Evolutionary conservation across 2,329 filamentous ascomycete genomes (phyloP).

Genomic region (Sporothrix variecibatus): DNA sequence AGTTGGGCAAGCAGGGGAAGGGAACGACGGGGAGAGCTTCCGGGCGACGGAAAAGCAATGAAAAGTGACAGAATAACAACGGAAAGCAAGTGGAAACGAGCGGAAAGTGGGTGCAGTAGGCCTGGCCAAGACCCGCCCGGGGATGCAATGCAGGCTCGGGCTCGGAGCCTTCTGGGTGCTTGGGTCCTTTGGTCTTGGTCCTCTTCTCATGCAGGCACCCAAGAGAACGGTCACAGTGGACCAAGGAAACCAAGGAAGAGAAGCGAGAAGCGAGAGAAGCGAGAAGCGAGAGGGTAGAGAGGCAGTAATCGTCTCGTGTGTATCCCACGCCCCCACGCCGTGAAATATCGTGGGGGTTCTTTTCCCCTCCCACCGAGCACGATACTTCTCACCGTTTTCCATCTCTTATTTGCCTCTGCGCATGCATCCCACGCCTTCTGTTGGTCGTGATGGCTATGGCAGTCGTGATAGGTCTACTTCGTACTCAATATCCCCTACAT

Average conservation of each 20-base stretch:
- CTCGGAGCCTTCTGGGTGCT: not conserved
- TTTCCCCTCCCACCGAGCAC: not conserved
- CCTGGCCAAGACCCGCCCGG: not conserved
- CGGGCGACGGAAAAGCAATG: not conserved
- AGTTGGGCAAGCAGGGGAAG: not conserved
- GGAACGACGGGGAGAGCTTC: not conserved
- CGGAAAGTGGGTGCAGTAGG: not conserved
- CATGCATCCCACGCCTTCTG: not conserved
- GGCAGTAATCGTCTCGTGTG: too few relatives aligned
- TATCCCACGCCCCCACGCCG: not conserved
- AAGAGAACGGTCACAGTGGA: slow-evolving; percentile 14
- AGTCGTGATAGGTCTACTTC: too few relatives aligned
- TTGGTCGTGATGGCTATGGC: not conserved
- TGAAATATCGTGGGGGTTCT: not conserved
- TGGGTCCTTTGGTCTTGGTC: not conserved
- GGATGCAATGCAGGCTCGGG: not conserved
- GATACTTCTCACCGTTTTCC: not conserved
- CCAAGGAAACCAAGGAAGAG: not conserved
- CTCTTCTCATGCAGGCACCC: not conserved
- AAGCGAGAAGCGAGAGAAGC: not conserved
- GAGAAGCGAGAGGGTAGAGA: not conserved
- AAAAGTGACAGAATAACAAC: not conserved
- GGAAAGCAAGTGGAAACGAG: not conserved
- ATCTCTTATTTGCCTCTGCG: not conserved
- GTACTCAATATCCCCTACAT: not conserved